A percentile compares a stretch with the other conserved stretches of the same genome.
Conservation (phyloP, 495 filamentous ascomycete genomes). For the Penicillium soppii region DNA sequence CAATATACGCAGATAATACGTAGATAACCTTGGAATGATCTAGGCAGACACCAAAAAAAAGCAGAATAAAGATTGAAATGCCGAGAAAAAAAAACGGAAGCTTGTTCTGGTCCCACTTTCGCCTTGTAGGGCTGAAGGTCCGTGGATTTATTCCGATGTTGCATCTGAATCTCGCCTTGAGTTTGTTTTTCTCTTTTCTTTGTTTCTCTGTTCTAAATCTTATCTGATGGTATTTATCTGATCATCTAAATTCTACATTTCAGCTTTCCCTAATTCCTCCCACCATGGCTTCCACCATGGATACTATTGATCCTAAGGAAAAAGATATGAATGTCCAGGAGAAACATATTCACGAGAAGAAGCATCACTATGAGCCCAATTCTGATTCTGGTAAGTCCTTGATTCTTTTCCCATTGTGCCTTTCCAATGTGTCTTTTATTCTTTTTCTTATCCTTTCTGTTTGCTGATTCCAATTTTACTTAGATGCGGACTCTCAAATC, state of each 20-base stretch:
- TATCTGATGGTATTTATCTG: constrained; percentile 24
- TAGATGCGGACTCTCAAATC: constrained; percentile 17
- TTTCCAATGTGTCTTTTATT: no score
- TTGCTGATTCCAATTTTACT: no score
- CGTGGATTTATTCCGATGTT: background rate
- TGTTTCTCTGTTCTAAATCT: background rate
- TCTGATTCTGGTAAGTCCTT: background rate
- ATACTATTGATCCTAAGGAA: background rate
- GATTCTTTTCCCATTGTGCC: no score
- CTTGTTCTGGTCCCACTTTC: constrained; percentile 6
- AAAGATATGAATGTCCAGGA: constrained; percentile 4
- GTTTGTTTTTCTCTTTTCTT: background rate
- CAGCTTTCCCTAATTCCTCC: no score
- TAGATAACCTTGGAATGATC: no score
- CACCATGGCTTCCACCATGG: background rate
- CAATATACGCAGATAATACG: no score
- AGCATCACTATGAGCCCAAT: background rate
- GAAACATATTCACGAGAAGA: background rate
- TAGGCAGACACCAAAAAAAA: constrained; percentile 10
- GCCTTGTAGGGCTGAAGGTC: constrained; percentile 14
- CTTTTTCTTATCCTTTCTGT: background rate
- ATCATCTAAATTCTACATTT: constrained; percentile 1
- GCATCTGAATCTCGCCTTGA: background rate
- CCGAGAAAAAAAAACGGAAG: no score
- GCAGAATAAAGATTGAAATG: background rate